phyloP scores from a whole-genome alignment of 1,284 basidiomycete species.

The Abortiporus biennis region DNA sequence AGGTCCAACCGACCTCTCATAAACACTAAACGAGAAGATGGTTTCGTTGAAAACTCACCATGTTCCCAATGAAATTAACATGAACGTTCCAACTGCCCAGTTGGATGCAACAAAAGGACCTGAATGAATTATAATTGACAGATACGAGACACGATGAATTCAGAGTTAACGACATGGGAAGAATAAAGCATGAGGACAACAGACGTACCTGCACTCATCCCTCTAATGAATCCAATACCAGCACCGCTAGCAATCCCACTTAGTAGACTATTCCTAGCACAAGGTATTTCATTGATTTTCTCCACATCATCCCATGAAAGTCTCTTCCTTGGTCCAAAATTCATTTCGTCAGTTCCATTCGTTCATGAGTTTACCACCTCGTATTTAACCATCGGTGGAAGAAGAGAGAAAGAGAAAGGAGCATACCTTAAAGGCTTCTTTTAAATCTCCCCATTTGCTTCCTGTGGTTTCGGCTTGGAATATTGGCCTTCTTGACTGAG shows the following conservation, averaged over 20 bases:
- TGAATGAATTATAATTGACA: slow-evolving; percentile 18
- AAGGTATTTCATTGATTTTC: slow-evolving; percentile 54
- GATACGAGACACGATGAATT: background rate
- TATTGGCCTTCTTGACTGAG: slow-evolving; percentile 22
- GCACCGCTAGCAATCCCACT: slow-evolving; percentile 48
- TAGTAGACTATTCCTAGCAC: slow-evolving; percentile 46
- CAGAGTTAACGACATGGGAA: background rate
- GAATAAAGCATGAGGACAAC: slow-evolving; percentile 1
- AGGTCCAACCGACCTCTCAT: no score
- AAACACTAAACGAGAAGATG: background rate
- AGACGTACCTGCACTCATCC: slow-evolving; percentile 42
- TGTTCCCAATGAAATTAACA: slow-evolving; percentile 42
- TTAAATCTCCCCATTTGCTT: slow-evolving; percentile 34
- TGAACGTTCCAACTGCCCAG: slow-evolving; percentile 52
- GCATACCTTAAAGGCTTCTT: slow-evolving; percentile 38
- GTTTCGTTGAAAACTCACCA: slow-evolving; percentile 33
- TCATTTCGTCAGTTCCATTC: no score
- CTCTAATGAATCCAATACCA: slow-evolving; percentile 53
- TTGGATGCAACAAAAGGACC: slow-evolving; percentile 42
- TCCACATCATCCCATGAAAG: slow-evolving; percentile 41
- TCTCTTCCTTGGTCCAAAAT: slow-evolving; percentile 34
- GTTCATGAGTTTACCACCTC: no score
- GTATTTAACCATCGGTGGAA: no score
- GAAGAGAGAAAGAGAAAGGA: background rate
- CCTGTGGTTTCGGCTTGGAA: slow-evolving; percentile 40